These are phyloP conservation scores for Puccinia horiana DNA, from an alignment of 1,284 basidiomycete species.

Conservation along the genomic window DNA sequence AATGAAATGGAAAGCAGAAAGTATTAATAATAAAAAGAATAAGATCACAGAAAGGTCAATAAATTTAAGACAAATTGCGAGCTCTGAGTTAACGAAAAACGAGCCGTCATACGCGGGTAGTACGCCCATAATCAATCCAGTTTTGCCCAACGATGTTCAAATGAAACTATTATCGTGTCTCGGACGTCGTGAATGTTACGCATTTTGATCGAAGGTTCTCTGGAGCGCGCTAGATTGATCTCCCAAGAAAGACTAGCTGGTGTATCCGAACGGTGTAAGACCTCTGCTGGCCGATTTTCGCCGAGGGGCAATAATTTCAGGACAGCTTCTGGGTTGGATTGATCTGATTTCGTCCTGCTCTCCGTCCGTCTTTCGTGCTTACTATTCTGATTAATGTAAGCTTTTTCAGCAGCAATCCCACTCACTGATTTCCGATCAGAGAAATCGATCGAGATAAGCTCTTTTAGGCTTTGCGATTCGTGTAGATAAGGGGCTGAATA, in stretches of 20 bases:
- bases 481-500: slow-evolving; percentile 25
- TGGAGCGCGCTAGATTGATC: not conserved
- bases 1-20: no score
- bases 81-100: not conserved
- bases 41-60: no score
- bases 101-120: not conserved
- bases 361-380: not conserved
- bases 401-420: slow-evolving; percentile 23
- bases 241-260: not conserved
- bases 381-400: not conserved
- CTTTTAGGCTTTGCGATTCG: slow-evolving; percentile 3
- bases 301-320: no score
- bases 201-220: not conserved
- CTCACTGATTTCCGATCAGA: slow-evolving; percentile 13
- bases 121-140: not conserved
- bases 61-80: not conserved
- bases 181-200: slow-evolving; percentile 12
- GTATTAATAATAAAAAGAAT: no score
- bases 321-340: not conserved
- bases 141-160: slow-evolving; percentile 26
- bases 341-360: not conserved
- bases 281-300: not conserved
- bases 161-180: slow-evolving; percentile 31
- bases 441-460: slow-evolving; percentile 38
- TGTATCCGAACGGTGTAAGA: not conserved